Evolutionary conservation across 2,329 filamentous ascomycete species (phyloP).

Genomic region (Monilinia fructigena): DNA sequence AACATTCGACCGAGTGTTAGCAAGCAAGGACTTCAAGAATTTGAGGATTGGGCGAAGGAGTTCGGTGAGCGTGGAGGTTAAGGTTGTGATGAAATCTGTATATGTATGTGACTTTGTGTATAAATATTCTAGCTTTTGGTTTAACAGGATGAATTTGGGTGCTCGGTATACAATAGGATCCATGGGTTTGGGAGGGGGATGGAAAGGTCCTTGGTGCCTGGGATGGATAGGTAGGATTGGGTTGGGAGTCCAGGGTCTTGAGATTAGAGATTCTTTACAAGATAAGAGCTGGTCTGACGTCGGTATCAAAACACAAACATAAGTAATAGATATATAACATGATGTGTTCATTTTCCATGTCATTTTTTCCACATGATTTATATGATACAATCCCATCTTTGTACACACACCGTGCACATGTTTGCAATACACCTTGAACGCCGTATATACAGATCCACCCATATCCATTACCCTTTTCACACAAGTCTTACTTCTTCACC

Average conservation of each 20-base stretch:
- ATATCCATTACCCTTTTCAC: neutral
- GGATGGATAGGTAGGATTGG: neutral
- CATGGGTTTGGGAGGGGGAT: conserved; percentile 5
- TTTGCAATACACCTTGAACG: conserved; percentile 13
- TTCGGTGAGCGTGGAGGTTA: conserved; percentile 90
- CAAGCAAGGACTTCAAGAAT: conserved; percentile 77
- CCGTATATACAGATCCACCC: conserved; percentile 19
- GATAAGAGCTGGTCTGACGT: neutral
- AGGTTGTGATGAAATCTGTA: neutral
- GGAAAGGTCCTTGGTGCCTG: neutral
- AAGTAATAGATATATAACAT: neutral
- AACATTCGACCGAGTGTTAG: conserved; percentile 91
- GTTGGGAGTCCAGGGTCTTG: neutral
- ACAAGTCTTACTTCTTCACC: conserved; percentile 10
- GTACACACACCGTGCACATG: conserved; percentile 11
- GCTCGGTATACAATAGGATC: conserved; percentile 1
- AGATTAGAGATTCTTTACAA: neutral
- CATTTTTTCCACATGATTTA: conserved; percentile 3
- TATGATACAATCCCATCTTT: conserved; percentile 20
- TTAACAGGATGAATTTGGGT: conserved; percentile 1
- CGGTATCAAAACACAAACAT: neutral
- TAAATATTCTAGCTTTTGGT: conserved; percentile 13
- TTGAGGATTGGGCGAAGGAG: conserved; percentile 90
- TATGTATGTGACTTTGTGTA: conserved; percentile 14
- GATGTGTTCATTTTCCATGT: conserved; percentile 1